A percentile compares a stretch with the other conserved stretches of the same genome.
phyloP scores from a whole-genome alignment of 1,139 yeast genomes.

The Arxiozyma slooffiae region DNA sequence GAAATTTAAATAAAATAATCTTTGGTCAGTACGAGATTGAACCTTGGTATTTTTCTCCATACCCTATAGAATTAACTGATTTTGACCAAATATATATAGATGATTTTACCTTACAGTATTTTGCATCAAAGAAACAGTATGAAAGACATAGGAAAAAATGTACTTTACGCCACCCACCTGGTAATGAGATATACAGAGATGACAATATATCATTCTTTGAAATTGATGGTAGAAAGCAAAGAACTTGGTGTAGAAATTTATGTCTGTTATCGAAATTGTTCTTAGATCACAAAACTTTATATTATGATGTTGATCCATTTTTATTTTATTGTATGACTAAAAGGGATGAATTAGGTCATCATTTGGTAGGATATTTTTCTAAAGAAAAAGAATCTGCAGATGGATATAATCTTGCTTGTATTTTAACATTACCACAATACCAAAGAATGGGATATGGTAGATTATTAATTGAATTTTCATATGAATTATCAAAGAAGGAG shows the following conservation, averaged over 20 bases:
- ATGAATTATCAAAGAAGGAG: slow-evolving; percentile 78
- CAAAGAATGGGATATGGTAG: slow-evolving; percentile 94
- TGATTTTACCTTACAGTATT: slow-evolving; percentile 81
- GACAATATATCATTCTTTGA: slow-evolving; percentile 81
- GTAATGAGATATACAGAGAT: slow-evolving; percentile 92
- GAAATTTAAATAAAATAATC: slow-evolving; percentile 67
- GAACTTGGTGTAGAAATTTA: slow-evolving; percentile 93
- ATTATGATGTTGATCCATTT: slow-evolving; percentile 96
- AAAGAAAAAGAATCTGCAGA: slow-evolving; percentile 95
- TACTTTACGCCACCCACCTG: slow-evolving; percentile 90
- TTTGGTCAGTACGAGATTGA: slow-evolving; percentile 89
- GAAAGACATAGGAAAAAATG: slow-evolving; percentile 83
- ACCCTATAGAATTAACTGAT: slow-evolving; percentile 88
- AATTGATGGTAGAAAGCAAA: slow-evolving; percentile 89
- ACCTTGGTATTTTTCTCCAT: slow-evolving; percentile 98
- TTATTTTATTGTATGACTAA: slow-evolving; percentile 90
- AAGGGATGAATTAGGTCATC: slow-evolving; percentile 82
- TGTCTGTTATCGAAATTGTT: slow-evolving; percentile 82
- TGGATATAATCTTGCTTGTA: slow-evolving; percentile 95
- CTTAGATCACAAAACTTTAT: slow-evolving; percentile 87
- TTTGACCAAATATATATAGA: slow-evolving; percentile 83
- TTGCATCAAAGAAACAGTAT: slow-evolving; percentile 82
- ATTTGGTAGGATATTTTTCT: slow-evolving; percentile 89
- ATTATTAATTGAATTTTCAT: slow-evolving; percentile 82
- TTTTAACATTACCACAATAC: slow-evolving; percentile 87